These are phyloP conservation scores for Rhynchospora pubera DNA, from an alignment of 176 grass and related monocot genomes.

Conservation along the genomic window DNA sequence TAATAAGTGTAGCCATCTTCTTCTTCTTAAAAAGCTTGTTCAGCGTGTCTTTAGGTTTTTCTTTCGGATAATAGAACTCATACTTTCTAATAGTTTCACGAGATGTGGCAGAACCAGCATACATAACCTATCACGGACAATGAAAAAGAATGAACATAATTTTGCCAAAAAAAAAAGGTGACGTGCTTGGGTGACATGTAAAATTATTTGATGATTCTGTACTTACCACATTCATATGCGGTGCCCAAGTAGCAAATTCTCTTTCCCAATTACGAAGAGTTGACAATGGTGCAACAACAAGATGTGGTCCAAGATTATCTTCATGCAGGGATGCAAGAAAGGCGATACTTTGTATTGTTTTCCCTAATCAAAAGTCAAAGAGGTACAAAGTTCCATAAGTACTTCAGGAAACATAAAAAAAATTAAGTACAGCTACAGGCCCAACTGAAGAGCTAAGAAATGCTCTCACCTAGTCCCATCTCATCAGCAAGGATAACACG, in stretches of 20 bases:
- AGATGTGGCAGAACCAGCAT: slow-evolving; percentile 63
- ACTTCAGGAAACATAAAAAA: background rate
- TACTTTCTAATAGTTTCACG: slow-evolving; percentile 77
- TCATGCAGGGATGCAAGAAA: slow-evolving; percentile 80
- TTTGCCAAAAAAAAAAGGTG: slow-evolving; percentile 8
- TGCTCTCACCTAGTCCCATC: slow-evolving; percentile 96
- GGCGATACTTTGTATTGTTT: slow-evolving; percentile 99
- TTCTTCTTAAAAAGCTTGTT: slow-evolving; percentile 79
- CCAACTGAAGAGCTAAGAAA: slow-evolving; percentile 12
- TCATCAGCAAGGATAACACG: slow-evolving; percentile 97
- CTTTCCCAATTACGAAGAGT: slow-evolving; percentile 97
- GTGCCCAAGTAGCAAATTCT: slow-evolving; percentile 97
- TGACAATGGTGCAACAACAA: slow-evolving; percentile 95
- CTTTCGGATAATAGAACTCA: slow-evolving; percentile 90
- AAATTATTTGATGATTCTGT: slow-evolving; percentile 26
- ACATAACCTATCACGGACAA: slow-evolving; percentile 72
- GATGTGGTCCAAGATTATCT: slow-evolving; percentile 72
- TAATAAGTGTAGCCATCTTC: slow-evolving; percentile 46
- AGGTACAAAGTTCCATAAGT: background rate
- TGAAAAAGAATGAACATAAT: background rate
- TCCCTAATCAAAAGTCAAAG: slow-evolving; percentile 42
- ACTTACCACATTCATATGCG: slow-evolving; percentile 96
- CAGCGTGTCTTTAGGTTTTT: slow-evolving; percentile 28
- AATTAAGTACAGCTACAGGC: background rate
- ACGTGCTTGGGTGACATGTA: background rate